phyloP scores from a whole-genome alignment of 1,284 basidiomycete genomes.

The Austroboletus niveus region DNA sequence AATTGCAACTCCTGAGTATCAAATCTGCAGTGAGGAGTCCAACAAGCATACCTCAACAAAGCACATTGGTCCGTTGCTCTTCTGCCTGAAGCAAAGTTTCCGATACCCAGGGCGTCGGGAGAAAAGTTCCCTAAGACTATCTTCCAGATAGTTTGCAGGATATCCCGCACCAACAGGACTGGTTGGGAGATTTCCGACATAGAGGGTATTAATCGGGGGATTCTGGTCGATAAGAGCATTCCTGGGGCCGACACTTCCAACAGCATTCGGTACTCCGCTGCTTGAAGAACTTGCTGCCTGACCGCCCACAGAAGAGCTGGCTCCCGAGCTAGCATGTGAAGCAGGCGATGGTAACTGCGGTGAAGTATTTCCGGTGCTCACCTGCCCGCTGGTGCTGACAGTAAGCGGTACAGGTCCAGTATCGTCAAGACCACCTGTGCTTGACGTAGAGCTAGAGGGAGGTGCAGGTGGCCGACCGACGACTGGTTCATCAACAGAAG shows the following conservation, averaged over 20 bases:
- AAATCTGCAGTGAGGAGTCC: neutral
- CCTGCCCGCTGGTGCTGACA: constrained; percentile 47
- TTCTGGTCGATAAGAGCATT: constrained; percentile 82
- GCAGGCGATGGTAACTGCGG: constrained; percentile 56
- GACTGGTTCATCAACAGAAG: constrained; percentile 25
- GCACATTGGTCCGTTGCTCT: constrained; percentile 96
- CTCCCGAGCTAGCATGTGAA: constrained; percentile 36
- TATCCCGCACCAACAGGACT: constrained; percentile 52
- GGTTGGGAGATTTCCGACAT: constrained; percentile 92
- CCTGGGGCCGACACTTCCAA: constrained; percentile 35
- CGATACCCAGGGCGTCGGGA: constrained; percentile 79
- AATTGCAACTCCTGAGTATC: constrained; percentile 13
- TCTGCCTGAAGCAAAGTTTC: constrained; percentile 92
- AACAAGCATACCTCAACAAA: constrained; percentile 77
- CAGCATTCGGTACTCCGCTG: constrained; percentile 18
- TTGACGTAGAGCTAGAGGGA: constrained; percentile 32
- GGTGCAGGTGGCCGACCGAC: constrained; percentile 22
- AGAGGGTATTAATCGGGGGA: constrained; percentile 91
- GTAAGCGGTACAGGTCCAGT: constrained; percentile 37
- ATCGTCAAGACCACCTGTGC: constrained; percentile 26
- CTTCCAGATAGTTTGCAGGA: constrained; percentile 80
- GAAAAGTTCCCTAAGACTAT: constrained; percentile 82
- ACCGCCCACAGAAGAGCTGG: constrained; percentile 29
- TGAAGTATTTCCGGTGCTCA: constrained; percentile 33
- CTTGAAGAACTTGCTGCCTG: constrained; percentile 36